Evolutionary conservation across 2,329 filamentous ascomycete genomes (phyloP).

Genomic region (Davidsoniella eucalypti): DNA sequence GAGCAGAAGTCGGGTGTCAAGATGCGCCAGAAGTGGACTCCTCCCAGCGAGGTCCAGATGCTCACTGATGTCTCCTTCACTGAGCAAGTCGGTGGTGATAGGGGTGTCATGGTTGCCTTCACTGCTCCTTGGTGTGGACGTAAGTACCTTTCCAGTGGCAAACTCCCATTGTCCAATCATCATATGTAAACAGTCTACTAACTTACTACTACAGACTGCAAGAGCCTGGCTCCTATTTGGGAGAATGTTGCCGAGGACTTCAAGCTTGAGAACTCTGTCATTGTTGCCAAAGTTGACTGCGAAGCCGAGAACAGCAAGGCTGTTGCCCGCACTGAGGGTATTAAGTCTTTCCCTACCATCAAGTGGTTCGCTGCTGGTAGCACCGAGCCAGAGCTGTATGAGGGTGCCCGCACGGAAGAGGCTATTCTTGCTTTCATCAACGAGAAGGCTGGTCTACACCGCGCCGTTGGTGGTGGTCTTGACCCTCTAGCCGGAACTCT

Average conservation of each 20-base stretch:
- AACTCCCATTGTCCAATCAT: background rate
- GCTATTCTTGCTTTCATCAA: conserved; percentile 73
- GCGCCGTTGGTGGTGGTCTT: conserved; percentile 63
- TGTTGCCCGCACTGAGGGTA: conserved; percentile 56
- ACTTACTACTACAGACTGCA: conserved; percentile 58
- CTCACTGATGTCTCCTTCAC: conserved; percentile 69
- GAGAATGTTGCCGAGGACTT: conserved; percentile 76
- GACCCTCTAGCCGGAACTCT: conserved; percentile 69
- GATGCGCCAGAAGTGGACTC: conserved; percentile 57
- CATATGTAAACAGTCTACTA: background rate
- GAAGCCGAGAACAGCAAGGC: conserved; percentile 75
- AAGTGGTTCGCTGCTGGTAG: conserved; percentile 89
- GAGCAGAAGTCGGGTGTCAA: conserved; percentile 74
- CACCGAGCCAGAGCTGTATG: conserved; percentile 54
- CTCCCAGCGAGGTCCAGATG: conserved; percentile 60
- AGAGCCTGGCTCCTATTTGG: conserved; percentile 78
- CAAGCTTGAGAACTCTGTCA: conserved; percentile 55
- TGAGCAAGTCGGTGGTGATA: conserved; percentile 61
- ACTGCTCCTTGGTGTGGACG: conserved; percentile 98
- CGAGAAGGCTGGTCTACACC: conserved; percentile 74
- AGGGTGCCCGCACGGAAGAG: conserved; percentile 57
- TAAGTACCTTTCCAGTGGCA: conserved; percentile 34
- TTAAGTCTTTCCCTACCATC: conserved; percentile 87
- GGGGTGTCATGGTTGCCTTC: conserved; percentile 88
- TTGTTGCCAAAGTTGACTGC: conserved; percentile 91